phyloP scores from a whole-genome alignment of 495 filamentous ascomycete genomes.

The Trichoderma reesei region DNA sequence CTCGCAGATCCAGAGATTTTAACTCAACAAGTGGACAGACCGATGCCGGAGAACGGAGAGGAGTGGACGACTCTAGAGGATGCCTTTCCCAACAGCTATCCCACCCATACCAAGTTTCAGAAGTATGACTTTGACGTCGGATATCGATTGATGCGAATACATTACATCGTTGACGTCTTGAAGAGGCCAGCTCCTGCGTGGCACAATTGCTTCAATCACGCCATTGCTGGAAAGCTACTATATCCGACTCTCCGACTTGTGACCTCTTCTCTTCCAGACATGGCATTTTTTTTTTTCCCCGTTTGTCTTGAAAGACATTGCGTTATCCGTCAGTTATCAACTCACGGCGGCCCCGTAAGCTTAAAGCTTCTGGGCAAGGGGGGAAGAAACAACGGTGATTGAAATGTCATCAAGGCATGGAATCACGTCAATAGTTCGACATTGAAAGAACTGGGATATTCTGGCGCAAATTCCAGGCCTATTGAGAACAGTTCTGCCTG shows the following conservation, averaged over 20 bases:
- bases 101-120: background rate
- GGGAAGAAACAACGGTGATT: no score
- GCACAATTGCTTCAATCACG: background rate
- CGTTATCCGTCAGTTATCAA: background rate
- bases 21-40: background rate
- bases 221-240: background rate
- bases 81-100: background rate
- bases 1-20: background rate
- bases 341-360: background rate
- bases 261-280: background rate
- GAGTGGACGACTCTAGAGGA: background rate
- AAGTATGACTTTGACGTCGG: background rate
- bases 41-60: background rate
- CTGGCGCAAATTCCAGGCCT: no score
- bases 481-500: no score
- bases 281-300: background rate
- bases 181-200: background rate
- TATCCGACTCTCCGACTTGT: slow-evolving; percentile 2
- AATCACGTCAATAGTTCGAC: no score
- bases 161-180: background rate
- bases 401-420: no score
- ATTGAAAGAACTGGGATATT: no score
- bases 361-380: background rate
- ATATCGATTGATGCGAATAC: background rate
- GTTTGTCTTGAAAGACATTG: background rate